Percentiles rank a stretch among this genome's conserved stretches.
These are phyloP conservation scores for Camillea tinctor DNA, from an alignment of 2,329 filamentous ascomycete species.

Conservation along the genomic window DNA sequence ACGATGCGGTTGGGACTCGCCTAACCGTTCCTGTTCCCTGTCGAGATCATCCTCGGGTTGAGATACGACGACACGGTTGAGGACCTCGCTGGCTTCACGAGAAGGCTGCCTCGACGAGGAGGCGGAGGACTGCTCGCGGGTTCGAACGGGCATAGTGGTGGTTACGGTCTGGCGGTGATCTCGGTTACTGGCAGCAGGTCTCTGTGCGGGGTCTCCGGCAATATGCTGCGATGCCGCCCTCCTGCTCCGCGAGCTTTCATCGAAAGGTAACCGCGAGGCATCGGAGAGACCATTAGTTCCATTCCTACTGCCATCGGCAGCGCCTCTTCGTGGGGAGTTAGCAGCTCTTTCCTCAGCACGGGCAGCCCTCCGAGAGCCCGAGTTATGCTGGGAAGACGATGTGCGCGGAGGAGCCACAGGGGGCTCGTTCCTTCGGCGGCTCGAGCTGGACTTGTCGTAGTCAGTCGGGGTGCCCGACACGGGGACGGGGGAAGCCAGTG, in stretches of 20 bases:
- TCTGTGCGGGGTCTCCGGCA: slow-evolving; percentile 40
- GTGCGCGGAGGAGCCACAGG: slow-evolving; percentile 78
- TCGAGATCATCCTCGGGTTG: slow-evolving; percentile 73
- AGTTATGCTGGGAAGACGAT: slow-evolving; percentile 66
- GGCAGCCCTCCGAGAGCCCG: slow-evolving; percentile 44
- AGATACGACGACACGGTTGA: slow-evolving; percentile 74
- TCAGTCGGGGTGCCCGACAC: slow-evolving; percentile 41
- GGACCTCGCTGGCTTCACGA: slow-evolving; percentile 75
- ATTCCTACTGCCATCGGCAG: slow-evolving; percentile 36
- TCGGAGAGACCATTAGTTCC: slow-evolving; percentile 36
- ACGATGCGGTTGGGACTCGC: slow-evolving; percentile 51
- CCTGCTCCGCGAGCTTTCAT: slow-evolving; percentile 39
- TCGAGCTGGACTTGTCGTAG: slow-evolving; percentile 44
- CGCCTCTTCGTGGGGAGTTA: slow-evolving; percentile 42
- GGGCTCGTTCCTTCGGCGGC: slow-evolving; percentile 60
- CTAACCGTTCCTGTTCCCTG: slow-evolving; percentile 68
- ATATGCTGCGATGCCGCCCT: slow-evolving; percentile 35
- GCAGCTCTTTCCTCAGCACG: slow-evolving; percentile 45
- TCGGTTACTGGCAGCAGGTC: slow-evolving; percentile 38
- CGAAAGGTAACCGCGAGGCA: slow-evolving; percentile 32
- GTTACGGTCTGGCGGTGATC: slow-evolving; percentile 38
- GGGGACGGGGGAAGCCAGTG: slow-evolving; percentile 42
- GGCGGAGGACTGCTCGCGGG: slow-evolving; percentile 37
- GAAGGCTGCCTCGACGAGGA: slow-evolving; percentile 59
- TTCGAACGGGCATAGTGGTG: slow-evolving; percentile 45